Conservation (phyloP, 306 rosid genomes). For the Acacia crassicarpa region DNA sequence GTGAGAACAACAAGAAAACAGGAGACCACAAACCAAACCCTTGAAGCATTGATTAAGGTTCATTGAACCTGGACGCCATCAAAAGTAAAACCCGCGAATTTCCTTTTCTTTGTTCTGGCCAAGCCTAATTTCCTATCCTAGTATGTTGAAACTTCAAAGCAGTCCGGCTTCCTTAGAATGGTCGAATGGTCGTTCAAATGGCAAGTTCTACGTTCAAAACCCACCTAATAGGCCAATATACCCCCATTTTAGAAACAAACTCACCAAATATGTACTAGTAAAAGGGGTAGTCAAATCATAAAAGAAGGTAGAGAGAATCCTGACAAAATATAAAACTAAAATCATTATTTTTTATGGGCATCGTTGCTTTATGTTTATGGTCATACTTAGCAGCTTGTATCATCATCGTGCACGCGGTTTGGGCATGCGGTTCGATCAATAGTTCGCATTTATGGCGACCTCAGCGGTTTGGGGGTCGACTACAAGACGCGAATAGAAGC, state of each 20-base stretch:
- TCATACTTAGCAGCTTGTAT: neutral
- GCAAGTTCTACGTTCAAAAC: neutral
- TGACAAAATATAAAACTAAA: neutral
- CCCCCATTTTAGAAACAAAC: no score
- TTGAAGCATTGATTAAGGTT: neutral
- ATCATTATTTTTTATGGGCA: neutral
- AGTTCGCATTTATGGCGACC: no score
- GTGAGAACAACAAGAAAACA: neutral
- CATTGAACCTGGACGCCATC: slow-evolving; percentile 5
- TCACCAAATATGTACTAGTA: neutral
- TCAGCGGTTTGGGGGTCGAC: no score
- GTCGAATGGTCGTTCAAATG: neutral
- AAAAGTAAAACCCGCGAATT: neutral
- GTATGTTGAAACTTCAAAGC: neutral
- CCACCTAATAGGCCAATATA: neutral
- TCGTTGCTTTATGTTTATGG: neutral
- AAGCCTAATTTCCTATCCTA: neutral
- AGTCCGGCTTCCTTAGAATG: neutral
- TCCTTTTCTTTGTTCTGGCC: neutral
- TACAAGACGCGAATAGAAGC: no score
- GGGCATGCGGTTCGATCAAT: no score
- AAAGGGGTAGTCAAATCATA: neutral
- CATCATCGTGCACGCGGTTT: neutral
- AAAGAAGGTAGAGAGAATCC: neutral
- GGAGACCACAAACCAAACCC: neutral